Base-by-base conservation (phyloP, 345 rosid species). In the Citrus medica region DNA sequence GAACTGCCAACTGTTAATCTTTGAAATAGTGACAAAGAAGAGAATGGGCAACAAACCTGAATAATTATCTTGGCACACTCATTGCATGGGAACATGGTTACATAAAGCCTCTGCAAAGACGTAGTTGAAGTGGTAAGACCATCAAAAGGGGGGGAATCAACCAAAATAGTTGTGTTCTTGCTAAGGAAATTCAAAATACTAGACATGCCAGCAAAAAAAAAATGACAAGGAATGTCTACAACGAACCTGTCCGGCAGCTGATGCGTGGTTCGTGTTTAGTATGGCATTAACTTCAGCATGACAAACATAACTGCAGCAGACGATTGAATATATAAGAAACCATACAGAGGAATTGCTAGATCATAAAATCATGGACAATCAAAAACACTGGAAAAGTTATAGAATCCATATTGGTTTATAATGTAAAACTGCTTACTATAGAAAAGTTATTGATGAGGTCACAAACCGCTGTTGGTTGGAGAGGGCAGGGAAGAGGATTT, bases 201-300 rank as follows among this genome's bases (percentile, higher is more conserved):
- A 24, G 2, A 1, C 4, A 21, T 17, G 33, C 48, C 7, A n/a
- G 48, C 4, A 1, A 21, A 9, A 24, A 32, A 24, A 51, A 70
- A 61, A 75, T 53, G 40, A 69, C 63, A 33, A 38, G 14, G 76
- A 78, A 51, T 35, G 53, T 24, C 35, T 19, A 56, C 38, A 73
- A 74, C 74, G 16, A 73, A 92, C 99, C 91, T 92, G 99, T 68
- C 97, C 97, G 4, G 85, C 90, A 13, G 96, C 97, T 74, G 98
- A 91, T 71, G 99, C 96, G 70, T 95, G 98, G 81, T 95, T 93
- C 60, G 91, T 95, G 85, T 95, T 95, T 75, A 95, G 88, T 76
- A 95, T 92, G 76, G 98, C 98, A 88, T 93, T 95, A 74, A 93
- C 95, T 89, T 95, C 99, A 76, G 99, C 99, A 80, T 93, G 99